Percentiles rank a stretch among this genome's conserved stretches.
phyloP scores from a whole-genome alignment of 345 rosid species.

The Firmiana major region DNA sequence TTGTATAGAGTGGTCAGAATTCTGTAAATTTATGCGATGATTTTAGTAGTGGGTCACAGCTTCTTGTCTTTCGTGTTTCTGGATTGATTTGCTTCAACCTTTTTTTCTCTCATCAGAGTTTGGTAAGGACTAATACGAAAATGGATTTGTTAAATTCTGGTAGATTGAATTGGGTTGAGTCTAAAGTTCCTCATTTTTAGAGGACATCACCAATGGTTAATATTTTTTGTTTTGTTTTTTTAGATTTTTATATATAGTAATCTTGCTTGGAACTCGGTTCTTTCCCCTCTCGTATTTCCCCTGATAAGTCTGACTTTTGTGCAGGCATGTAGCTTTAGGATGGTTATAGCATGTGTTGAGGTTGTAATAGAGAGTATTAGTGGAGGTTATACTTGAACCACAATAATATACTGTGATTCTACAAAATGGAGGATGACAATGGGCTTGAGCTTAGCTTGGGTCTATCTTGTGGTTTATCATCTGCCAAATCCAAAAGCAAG shows the following conservation, averaged over 20 bases:
- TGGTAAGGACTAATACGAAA: neutral
- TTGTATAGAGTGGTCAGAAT: neutral
- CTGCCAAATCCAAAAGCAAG: conserved; percentile 67
- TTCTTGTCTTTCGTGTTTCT: neutral
- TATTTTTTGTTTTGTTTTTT: neutral
- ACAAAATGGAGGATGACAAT: conserved; percentile 72
- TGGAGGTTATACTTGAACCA: neutral
- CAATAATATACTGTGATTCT: neutral
- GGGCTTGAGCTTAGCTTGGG: conserved; percentile 95
- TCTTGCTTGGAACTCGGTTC: neutral
- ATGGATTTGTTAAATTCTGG: neutral
- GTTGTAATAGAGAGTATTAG: neutral
- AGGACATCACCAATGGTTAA: neutral
- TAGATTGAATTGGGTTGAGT: neutral
- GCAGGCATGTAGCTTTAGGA: too few species aligned
- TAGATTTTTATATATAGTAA: neutral
- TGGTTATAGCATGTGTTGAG: too few species aligned
- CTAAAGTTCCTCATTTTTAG: neutral
- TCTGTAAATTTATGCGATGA: neutral
- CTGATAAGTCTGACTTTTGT: too few species aligned
- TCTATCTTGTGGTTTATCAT: conserved; percentile 77
- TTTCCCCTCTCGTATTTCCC: too few species aligned
- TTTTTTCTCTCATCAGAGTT: neutral
- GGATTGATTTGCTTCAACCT: neutral
- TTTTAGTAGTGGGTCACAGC: neutral